Base-by-base conservation (phyloP, 202 grass and related monocot species). In the Zoysia matrella region DNA sequence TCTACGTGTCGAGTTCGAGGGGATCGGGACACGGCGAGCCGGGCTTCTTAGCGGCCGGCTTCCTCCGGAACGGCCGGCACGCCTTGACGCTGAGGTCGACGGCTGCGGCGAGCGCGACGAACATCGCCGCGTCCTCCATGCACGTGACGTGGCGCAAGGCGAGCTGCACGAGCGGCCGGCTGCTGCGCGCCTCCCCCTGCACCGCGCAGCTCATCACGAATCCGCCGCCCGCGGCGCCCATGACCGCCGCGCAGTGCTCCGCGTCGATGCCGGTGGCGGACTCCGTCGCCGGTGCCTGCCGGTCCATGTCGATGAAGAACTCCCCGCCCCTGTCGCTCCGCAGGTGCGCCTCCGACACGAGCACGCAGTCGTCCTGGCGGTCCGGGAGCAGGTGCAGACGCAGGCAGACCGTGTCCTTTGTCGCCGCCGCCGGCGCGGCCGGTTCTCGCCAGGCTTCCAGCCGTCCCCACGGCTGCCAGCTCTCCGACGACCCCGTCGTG, bases 41-140 rank as follows among this genome's bases (percentile, higher is more conserved):
- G 72, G 48, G 40, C 79, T 91, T 91, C 81, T 81, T 78, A 10
- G 3, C 14, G 7, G 11, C 14, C 13, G 52, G 6, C 69, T 88
- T 98, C 87, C 86, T 80, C 62, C 47, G 83, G 82, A 98, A 98
- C 49, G 86, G 90, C 44, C 82, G 89, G 77, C 95, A 98, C 4
- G 92, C 95, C 82, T 98, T 98, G 53, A 98, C 84, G 65, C 95
- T 95, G 48, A 98, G 95, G 78, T 98, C 92, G 18, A 93, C 92
- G 6, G 95, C 95, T 45, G 90, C 90, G 2, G 95, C 89, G 77
- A 98, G 90, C 46, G 95, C 92, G 7, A 95, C 79, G 69, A 98
- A 95, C 75, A 93, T 91, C 8, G 95, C 95, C 14, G 90, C 95
- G 72, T 98, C 95, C 89, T 98, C 92, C 70, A 93, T 76, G 65